Evolutionary conservation across 2,329 filamentous ascomycete genomes (phyloP).

Genomic region (Colletotrichum destructivum): DNA sequence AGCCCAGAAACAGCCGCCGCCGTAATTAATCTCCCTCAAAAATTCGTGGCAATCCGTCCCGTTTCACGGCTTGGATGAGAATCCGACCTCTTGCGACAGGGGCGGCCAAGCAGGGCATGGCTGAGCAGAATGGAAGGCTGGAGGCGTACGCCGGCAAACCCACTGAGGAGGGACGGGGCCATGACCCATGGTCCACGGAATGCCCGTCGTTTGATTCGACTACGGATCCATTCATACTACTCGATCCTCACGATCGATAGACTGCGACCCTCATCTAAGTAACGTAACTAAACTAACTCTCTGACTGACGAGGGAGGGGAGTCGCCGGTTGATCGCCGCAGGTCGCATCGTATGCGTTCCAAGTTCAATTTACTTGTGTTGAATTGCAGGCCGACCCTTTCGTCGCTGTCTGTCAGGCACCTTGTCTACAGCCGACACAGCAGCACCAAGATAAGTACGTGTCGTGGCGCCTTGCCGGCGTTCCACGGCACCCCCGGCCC

Average conservation of each 20-base stretch:
- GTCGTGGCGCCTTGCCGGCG: neutral
- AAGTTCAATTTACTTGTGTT: neutral
- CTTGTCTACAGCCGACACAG: neutral
- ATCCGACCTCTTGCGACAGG: constrained; percentile 16
- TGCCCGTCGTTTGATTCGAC: constrained; percentile 27
- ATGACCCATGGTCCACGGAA: constrained; percentile 8
- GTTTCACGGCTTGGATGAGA: constrained; percentile 30
- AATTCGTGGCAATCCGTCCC: constrained; percentile 35
- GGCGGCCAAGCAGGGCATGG: constrained; percentile 22
- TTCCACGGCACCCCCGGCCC: constrained; percentile 27
- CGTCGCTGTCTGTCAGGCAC: neutral
- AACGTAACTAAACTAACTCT: neutral
- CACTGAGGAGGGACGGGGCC: constrained; percentile 10
- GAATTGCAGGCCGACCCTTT: constrained; percentile 17
- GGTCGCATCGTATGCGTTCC: constrained; percentile 20
- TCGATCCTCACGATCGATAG: constrained; percentile 12
- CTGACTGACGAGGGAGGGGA: constrained; percentile 4
- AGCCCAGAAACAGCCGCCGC: constrained; percentile 36
- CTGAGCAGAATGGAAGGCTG: constrained; percentile 13
- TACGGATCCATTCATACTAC: neutral
- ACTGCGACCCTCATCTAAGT: constrained; percentile 10
- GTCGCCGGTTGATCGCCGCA: constrained; percentile 23
- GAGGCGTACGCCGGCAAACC: constrained; percentile 23
- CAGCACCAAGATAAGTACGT: neutral
- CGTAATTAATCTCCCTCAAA: constrained; percentile 30